Conservation (phyloP, 257 asterid genomes). For the Verbena officinalis region DNA sequence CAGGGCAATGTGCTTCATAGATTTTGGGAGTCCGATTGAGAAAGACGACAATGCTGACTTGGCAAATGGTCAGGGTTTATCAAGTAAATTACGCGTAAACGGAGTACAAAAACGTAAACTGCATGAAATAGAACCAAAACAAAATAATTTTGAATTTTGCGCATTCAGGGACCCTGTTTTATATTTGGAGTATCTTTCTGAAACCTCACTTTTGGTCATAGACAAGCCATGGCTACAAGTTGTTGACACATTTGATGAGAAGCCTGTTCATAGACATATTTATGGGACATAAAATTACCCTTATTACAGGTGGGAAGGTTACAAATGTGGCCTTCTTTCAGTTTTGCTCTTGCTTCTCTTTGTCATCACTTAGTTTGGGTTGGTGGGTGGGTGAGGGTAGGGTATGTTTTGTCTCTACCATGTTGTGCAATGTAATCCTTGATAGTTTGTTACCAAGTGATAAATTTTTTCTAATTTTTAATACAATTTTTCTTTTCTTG, state of each 20-base stretch:
- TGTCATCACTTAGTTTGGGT: conserved; percentile 10
- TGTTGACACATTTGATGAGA: conserved; percentile 63
- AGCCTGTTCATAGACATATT: conserved; percentile 92
- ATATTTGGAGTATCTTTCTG: conserved; percentile 86
- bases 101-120: conserved; percentile 69
- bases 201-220: conserved; percentile 76
- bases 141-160: conserved; percentile 65
- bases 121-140: conserved; percentile 53
- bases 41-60: conserved; percentile 50
- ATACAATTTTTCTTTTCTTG: conserved; percentile 21
- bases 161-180: conserved; percentile 82
- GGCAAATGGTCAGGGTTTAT: conserved; percentile 42
- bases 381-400: conserved; percentile 25
- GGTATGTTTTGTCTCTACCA: conserved; percentile 34
- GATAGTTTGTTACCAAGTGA: too few relatives aligned
- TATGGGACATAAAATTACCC: conserved; percentile 62
- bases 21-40: conserved; percentile 79
- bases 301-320: conserved; percentile 34
- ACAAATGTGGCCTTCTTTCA: conserved; percentile 34
- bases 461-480: conserved; percentile 29
- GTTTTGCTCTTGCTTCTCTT: conserved; percentile 36
- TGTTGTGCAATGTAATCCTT: conserved; percentile 69
- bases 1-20: conserved; percentile 90
- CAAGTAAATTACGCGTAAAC: conserved; percentile 47
- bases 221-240: conserved; percentile 91